These are phyloP conservation scores for Paspalum notatum DNA, from an alignment of 176 grass and related monocot species.

Conservation along the genomic window DNA sequence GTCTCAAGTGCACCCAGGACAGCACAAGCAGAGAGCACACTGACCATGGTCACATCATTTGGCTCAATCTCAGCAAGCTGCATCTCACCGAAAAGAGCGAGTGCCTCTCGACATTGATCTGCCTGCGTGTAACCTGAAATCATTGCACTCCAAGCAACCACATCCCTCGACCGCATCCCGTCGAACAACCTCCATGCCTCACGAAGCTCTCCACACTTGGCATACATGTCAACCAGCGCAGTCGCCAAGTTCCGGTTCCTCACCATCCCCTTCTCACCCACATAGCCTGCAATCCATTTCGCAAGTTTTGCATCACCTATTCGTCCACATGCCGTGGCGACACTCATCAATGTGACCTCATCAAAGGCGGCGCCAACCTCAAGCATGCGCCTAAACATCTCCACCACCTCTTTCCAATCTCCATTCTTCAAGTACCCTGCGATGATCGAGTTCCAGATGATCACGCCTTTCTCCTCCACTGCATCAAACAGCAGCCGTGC, in stretches of 20 bases:
- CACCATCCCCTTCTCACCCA: slow-evolving; percentile 41
- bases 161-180: slow-evolving; percentile 57
- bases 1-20: slow-evolving; percentile 64
- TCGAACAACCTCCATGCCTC: slow-evolving; percentile 51
- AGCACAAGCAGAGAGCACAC: slow-evolving; percentile 76
- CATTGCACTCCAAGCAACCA: slow-evolving; percentile 80
- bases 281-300: slow-evolving; percentile 41
- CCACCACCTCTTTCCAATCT: slow-evolving; percentile 47
- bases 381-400: slow-evolving; percentile 56
- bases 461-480: slow-evolving; percentile 30
- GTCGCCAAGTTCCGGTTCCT: slow-evolving; percentile 49
- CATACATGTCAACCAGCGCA: slow-evolving; percentile 61
- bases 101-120: slow-evolving; percentile 49
- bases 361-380: slow-evolving; percentile 55
- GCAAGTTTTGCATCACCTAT: slow-evolving; percentile 42
- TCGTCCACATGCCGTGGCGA: slow-evolving; percentile 43
- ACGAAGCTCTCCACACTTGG: slow-evolving; percentile 54
- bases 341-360: slow-evolving; percentile 64
- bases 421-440: slow-evolving; percentile 53
- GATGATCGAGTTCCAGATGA: slow-evolving; percentile 60
- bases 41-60: slow-evolving; percentile 73
- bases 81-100: slow-evolving; percentile 65
- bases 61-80: slow-evolving; percentile 54
- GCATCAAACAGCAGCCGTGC: slow-evolving; percentile 46
- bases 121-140: slow-evolving; percentile 71